These are phyloP conservation scores for Botryotinia calthae DNA, from an alignment of 2,329 filamentous ascomycete genomes.

Conservation along the genomic window DNA sequence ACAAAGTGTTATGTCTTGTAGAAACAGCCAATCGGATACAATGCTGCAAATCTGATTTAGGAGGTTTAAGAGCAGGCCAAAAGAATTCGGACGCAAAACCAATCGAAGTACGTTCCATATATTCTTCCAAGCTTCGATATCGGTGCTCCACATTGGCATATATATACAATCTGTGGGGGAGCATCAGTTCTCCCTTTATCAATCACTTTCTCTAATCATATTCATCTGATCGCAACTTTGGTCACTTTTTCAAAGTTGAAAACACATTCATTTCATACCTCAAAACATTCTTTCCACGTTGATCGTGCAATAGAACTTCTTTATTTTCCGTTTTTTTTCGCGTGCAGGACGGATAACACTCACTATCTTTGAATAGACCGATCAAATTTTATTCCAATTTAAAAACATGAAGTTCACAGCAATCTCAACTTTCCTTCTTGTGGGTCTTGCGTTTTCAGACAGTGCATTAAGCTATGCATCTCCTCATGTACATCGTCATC, in stretches of 20 bases:
- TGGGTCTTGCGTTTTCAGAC: not conserved
- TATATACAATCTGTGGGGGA: not conserved
- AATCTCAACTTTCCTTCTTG: not conserved
- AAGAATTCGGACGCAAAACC: not conserved
- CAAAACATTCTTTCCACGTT: not conserved
- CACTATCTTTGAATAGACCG: not conserved
- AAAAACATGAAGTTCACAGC: slow-evolving; percentile 1
- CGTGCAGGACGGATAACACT: too few species aligned
- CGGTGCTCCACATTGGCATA: not conserved
- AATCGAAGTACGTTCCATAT: not conserved
- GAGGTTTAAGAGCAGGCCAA: not conserved
- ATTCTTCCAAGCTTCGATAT: not conserved
- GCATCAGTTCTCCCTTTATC: not conserved
- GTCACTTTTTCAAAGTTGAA: not conserved
- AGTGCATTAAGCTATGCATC: not conserved
- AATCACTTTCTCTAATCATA: not conserved
- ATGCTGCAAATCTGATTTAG: not conserved
- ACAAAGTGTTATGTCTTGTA: not conserved
- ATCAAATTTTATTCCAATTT: not conserved
- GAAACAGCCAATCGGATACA: not conserved
- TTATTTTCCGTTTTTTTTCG: not conserved
- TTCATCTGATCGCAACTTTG: not conserved
- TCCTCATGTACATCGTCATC: not conserved
- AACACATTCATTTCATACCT: slow-evolving; percentile 2
- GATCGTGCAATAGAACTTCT: slow-evolving; percentile 5